phyloP scores from a whole-genome alignment of 352 stramenopile genomes.

The Phytophthora agathidicida region DNA sequence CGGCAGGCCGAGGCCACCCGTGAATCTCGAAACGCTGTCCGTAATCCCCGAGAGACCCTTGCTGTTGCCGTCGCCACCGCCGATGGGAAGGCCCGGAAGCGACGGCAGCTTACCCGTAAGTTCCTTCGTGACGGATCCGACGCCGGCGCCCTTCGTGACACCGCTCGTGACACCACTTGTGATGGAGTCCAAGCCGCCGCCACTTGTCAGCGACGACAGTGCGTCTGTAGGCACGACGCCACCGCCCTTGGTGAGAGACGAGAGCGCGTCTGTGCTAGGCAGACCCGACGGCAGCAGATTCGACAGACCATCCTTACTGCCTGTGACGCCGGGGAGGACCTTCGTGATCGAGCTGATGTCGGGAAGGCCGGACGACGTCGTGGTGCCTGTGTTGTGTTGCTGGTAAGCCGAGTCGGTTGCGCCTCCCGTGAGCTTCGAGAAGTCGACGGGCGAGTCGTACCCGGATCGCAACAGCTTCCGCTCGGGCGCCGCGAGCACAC shows the following conservation, averaged over 20 bases:
- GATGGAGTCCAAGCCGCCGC: not conserved
- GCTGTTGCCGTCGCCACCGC: no score
- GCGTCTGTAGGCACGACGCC: not conserved
- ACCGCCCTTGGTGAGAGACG: not conserved
- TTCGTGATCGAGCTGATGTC: not conserved
- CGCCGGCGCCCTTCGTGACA: no score
- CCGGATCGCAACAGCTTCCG: not conserved
- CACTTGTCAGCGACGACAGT: not conserved
- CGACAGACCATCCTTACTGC: not conserved
- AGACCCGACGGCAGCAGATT: not conserved
- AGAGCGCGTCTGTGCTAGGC: not conserved
- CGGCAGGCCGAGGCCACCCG: no score
- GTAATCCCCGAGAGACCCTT: no score
- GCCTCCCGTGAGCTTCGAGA: not conserved
- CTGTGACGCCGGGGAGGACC: not conserved
- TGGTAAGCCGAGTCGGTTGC: not conserved
- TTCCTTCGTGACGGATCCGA: no score
- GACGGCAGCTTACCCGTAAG: no score
- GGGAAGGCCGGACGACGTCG: not conserved
- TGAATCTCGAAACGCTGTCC: no score
- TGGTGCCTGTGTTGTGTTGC: not conserved
- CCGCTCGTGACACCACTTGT: conserved; percentile 7
- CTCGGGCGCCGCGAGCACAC: not conserved
- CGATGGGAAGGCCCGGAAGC: no score
- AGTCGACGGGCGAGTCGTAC: not conserved